These are phyloP conservation scores for Luffa acutangula DNA, from an alignment of 306 rosid genomes.

Conservation along the genomic window DNA sequence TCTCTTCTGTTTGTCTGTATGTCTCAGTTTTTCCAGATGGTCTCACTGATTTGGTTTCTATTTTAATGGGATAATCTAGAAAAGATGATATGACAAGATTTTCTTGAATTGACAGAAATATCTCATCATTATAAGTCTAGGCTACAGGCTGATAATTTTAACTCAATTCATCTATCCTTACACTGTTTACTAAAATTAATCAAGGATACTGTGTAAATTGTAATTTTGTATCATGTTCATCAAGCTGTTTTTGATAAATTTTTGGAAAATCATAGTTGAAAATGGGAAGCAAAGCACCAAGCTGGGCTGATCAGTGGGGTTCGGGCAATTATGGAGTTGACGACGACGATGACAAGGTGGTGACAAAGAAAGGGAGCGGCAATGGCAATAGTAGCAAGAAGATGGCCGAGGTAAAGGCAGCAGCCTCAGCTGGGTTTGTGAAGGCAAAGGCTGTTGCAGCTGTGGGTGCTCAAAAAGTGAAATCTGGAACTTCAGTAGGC, in stretches of 20 bases:
- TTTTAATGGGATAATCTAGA: neutral
- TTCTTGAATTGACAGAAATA: neutral
- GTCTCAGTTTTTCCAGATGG: neutral
- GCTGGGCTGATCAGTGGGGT: slow-evolving; percentile 80
- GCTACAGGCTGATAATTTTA: neutral
- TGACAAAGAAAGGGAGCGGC: slow-evolving; percentile 25
- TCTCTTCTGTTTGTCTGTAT: neutral
- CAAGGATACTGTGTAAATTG: neutral
- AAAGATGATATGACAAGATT: neutral
- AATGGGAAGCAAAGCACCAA: slow-evolving; percentile 74
- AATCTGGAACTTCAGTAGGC: slow-evolving; percentile 53
- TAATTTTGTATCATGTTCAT: neutral
- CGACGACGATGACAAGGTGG: slow-evolving; percentile 12
- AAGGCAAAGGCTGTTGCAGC: slow-evolving; percentile 24
- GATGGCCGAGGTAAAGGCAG: slow-evolving; percentile 44
- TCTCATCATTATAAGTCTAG: neutral
- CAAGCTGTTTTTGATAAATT: neutral
- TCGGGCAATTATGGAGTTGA: slow-evolving; percentile 23
- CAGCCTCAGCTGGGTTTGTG: slow-evolving; percentile 27
- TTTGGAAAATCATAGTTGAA: neutral
- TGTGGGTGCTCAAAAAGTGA: slow-evolving; percentile 28
- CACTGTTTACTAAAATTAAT: neutral
- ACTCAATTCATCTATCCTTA: neutral
- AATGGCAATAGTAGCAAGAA: slow-evolving; percentile 33
- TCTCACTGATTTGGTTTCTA: neutral